Evolutionary conservation across 2,329 filamentous ascomycete genomes (phyloP).

Genomic region (Massarina eburnea): DNA sequence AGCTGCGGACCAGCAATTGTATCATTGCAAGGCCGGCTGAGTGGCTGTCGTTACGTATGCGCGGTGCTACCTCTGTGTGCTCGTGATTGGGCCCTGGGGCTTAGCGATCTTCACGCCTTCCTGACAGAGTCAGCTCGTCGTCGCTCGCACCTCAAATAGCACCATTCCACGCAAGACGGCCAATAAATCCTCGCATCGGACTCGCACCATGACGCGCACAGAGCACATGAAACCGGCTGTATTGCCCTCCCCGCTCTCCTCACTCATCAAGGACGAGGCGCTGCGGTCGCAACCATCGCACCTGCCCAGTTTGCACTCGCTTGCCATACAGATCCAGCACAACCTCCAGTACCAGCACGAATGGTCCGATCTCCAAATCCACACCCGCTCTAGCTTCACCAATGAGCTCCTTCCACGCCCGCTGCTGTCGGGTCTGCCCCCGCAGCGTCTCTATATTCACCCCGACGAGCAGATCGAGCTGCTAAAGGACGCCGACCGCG

Average conservation of each 20-base stretch:
- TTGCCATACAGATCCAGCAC: slow-evolving; percentile 64
- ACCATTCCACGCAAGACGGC: neutral
- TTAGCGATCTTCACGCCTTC: slow-evolving; percentile 30
- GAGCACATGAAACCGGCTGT: slow-evolving; percentile 26
- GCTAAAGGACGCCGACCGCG: slow-evolving; percentile 59
- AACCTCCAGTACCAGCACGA: slow-evolving; percentile 76
- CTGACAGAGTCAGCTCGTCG: slow-evolving; percentile 28
- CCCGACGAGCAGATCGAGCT: slow-evolving; percentile 79
- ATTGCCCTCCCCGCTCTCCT: slow-evolving; percentile 34
- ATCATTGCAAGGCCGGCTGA: no score
- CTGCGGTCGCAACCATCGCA: slow-evolving; percentile 15
- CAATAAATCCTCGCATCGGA: slow-evolving; percentile 9
- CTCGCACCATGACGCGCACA: slow-evolving; percentile 28
- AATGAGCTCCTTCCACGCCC: slow-evolving; percentile 56
- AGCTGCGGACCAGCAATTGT: no score
- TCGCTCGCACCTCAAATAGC: slow-evolving; percentile 1
- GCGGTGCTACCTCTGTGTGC: slow-evolving; percentile 2
- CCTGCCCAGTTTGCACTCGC: slow-evolving; percentile 46
- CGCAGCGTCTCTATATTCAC: slow-evolving; percentile 73
- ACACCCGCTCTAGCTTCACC: slow-evolving; percentile 50
- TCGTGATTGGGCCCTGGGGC: neutral
- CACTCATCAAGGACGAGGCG: slow-evolving; percentile 24
- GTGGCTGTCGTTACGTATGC: neutral
- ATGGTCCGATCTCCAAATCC: slow-evolving; percentile 65
- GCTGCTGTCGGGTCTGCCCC: slow-evolving; percentile 72